Evolutionary conservation across 2,329 filamentous ascomycete genomes (phyloP).

Genomic region (Fusarium sp.): DNA sequence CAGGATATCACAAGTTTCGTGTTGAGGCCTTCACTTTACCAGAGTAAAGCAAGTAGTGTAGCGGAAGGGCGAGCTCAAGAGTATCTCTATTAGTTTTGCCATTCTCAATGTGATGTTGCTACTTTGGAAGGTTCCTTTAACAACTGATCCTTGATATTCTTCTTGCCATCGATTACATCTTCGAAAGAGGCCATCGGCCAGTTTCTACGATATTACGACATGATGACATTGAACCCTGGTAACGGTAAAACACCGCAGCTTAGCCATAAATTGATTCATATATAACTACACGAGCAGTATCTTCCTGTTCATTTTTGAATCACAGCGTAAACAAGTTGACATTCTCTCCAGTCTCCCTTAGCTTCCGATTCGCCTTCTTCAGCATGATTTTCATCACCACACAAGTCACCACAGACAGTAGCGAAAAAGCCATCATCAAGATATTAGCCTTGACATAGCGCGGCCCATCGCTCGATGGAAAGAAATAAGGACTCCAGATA

Average conservation of each 20-base stretch:
- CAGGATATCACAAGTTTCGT: constrained; percentile 21
- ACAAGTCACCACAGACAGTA: background rate
- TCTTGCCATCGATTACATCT: background rate
- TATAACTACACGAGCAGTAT: background rate
- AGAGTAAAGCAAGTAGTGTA: background rate
- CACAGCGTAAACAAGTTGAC: background rate
- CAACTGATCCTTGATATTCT: background rate
- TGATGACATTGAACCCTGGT: background rate
- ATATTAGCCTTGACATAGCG: constrained; percentile 41
- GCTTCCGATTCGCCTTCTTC: background rate
- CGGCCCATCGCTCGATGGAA: constrained; percentile 37
- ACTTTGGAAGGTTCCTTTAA: background rate
- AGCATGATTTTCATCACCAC: background rate
- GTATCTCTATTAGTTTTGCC: background rate
- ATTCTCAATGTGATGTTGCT: background rate
- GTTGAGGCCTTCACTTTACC: background rate
- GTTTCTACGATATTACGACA: background rate
- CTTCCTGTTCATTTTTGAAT: background rate
- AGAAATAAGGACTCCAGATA: constrained; percentile 46
- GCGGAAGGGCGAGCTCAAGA: background rate
- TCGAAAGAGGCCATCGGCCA: too few relatives aligned
- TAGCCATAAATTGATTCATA: background rate
- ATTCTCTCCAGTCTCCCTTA: background rate
- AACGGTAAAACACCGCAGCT: background rate
- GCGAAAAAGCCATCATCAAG: constrained; percentile 36